phyloP scores from a whole-genome alignment of 2,329 filamentous ascomycete species.

The Aschersonia sp. region DNA sequence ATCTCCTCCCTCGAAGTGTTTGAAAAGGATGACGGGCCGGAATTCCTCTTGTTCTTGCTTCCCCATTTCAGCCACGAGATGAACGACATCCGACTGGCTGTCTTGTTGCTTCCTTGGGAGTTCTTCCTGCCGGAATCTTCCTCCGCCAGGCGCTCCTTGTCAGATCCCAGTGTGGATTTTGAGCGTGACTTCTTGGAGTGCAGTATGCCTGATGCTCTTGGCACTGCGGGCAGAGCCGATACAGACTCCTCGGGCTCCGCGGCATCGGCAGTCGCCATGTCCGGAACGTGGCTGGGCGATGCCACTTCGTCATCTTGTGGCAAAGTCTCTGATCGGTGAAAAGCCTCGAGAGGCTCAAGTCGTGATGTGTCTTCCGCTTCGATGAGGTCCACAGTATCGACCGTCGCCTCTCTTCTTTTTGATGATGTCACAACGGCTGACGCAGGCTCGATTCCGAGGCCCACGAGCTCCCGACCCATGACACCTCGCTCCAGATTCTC shows the following conservation, averaged over 20 bases:
- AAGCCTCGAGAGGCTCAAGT: slow-evolving; percentile 12
- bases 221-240: slow-evolving; percentile 10
- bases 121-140: slow-evolving; percentile 35
- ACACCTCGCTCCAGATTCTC: slow-evolving; percentile 46
- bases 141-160: slow-evolving; percentile 26
- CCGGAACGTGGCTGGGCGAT: background rate
- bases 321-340: slow-evolving; percentile 15
- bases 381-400: slow-evolving; percentile 9
- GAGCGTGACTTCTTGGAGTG: slow-evolving; percentile 32
- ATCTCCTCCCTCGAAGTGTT: slow-evolving; percentile 88
- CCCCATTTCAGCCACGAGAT: slow-evolving; percentile 63
- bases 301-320: slow-evolving; percentile 4
- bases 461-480: slow-evolving; percentile 40
- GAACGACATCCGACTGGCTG: slow-evolving; percentile 36
- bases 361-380: slow-evolving; percentile 8
- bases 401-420: slow-evolving; percentile 23
- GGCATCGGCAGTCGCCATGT: background rate
- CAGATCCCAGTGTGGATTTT: slow-evolving; percentile 30
- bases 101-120: slow-evolving; percentile 37
- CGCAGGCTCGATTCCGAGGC: slow-evolving; percentile 39
- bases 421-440: slow-evolving; percentile 42
- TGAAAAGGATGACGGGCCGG: slow-evolving; percentile 64
- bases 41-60: slow-evolving; percentile 39
- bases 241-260: slow-evolving; percentile 9
- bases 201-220: slow-evolving; percentile 22